A percentile compares a stretch with the other conserved stretches of the same genome.
phyloP scores from a whole-genome alignment of 2,329 filamentous ascomycete genomes.

The Cytospora mali region DNA sequence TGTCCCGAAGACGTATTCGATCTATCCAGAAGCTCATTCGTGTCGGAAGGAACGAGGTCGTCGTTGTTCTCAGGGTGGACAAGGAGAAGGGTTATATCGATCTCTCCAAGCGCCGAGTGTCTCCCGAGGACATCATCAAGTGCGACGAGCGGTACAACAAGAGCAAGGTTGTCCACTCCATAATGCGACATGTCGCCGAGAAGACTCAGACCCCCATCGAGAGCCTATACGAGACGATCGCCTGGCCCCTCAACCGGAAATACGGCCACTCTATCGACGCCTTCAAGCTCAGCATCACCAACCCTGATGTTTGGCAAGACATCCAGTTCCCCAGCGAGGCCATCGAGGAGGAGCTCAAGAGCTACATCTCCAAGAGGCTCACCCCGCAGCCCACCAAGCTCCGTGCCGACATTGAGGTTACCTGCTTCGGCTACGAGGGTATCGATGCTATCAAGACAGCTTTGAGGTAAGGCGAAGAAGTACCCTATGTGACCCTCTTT shows the following conservation, averaged over 20 bases:
- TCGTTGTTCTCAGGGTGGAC: conserved; percentile 97
- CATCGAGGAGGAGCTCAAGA: conserved; percentile 86
- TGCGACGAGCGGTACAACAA: conserved; percentile 99
- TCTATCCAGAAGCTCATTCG: conserved; percentile 99
- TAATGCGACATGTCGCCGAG: conserved; percentile 95
- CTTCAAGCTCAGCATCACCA: conserved; percentile 99
- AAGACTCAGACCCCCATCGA: conserved; percentile 96
- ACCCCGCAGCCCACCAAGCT: conserved; percentile 99
- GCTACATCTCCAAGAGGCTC: conserved; percentile 95
- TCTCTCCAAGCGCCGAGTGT: conserved; percentile 96
- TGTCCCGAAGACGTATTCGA: conserved; percentile 96
- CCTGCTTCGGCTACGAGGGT: conserved; percentile 93
- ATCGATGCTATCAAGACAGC: conserved; percentile 98
- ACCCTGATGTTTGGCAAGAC: conserved; percentile 94
- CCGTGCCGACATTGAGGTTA: conserved; percentile 95
- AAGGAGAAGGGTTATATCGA: conserved; percentile 99
- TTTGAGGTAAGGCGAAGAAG: conserved; percentile 58
- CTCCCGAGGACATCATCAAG: conserved; percentile 95
- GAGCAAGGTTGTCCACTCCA: conserved; percentile 98
- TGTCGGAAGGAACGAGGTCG: conserved; percentile 96
- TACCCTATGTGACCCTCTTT: not conserved
- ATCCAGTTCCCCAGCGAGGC: conserved; percentile 84
- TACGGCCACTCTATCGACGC: conserved; percentile 96
- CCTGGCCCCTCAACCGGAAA: conserved; percentile 97
- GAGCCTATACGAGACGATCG: conserved; percentile 89